These are phyloP conservation scores for Dendrobium huoshanense DNA, from an alignment of 106 monocot genomes.

Conservation along the genomic window DNA sequence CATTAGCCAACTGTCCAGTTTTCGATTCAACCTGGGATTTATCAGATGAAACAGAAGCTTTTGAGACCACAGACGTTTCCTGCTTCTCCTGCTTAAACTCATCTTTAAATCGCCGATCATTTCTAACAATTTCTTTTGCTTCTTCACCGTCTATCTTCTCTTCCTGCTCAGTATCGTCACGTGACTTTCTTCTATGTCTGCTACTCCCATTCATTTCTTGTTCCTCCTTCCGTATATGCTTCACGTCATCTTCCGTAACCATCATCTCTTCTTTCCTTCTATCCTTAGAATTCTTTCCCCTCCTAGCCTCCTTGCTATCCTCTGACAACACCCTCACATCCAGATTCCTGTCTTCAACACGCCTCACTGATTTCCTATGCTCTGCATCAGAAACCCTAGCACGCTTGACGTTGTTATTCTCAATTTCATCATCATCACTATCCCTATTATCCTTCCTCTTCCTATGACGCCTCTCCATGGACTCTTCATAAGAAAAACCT, in stretches of 20 bases:
- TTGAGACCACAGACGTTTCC: background rate
- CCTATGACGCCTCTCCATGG: background rate
- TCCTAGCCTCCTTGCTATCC: constrained; percentile 1
- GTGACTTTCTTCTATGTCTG: background rate
- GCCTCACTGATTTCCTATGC: background rate
- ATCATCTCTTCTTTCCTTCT: constrained; percentile 1
- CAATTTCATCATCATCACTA: background rate
- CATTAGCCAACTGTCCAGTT: background rate
- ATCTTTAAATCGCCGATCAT: constrained; percentile 1
- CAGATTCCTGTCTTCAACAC: background rate
- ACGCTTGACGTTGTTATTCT: constrained; percentile 3
- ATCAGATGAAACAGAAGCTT: constrained; percentile 1
- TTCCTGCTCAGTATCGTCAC: background rate
- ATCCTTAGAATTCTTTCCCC: background rate
- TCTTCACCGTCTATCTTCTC: background rate
- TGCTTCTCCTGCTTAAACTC: constrained; percentile 2
- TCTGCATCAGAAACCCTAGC: background rate
- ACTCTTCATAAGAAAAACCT: background rate
- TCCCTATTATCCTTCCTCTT: constrained; percentile 7
- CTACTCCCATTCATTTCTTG: constrained; percentile 1
- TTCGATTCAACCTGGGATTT: background rate
- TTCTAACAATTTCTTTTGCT: background rate
- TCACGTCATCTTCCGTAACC: background rate
- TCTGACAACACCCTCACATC: background rate
- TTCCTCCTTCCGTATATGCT: background rate